These are phyloP conservation scores for Poronia punctata DNA, from an alignment of 495 filamentous ascomycete genomes.

Conservation along the genomic window DNA sequence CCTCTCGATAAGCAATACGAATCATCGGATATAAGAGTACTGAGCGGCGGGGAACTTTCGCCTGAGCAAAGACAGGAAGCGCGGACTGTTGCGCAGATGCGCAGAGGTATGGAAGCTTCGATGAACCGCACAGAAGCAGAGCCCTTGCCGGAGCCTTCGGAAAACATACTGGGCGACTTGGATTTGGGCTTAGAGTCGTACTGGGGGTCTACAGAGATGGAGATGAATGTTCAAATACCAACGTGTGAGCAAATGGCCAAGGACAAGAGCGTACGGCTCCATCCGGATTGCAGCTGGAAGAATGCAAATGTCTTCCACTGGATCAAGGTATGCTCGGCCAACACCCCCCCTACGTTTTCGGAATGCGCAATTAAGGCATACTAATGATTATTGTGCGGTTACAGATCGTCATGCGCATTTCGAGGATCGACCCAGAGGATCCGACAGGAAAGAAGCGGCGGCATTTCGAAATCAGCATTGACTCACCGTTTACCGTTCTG, in stretches of 20 bases:
- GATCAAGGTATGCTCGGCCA: constrained; percentile 75
- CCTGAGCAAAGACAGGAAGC: constrained; percentile 37
- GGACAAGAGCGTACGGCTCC: constrained; percentile 64
- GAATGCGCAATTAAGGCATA: constrained; percentile 10
- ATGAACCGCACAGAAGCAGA: constrained; percentile 24
- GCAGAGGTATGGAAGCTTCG: constrained; percentile 33
- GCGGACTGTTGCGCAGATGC: constrained; percentile 29
- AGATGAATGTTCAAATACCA: constrained; percentile 91
- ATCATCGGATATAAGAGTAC: constrained; percentile 70
- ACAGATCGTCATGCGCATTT: constrained; percentile 96
- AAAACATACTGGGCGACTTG: constrained; percentile 80
- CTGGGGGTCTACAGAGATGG: constrained; percentile 90
- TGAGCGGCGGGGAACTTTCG: constrained; percentile 68
- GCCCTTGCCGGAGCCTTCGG: constrained; percentile 39
- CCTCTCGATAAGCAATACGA: constrained; percentile 69
- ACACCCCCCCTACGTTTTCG: background rate
- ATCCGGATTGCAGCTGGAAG: constrained; percentile 93
- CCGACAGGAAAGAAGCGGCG: constrained; percentile 69
- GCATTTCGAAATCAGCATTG: constrained; percentile 98
- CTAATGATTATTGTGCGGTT: background rate
- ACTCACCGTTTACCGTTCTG: constrained; percentile 93
- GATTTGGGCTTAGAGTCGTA: constrained; percentile 51
- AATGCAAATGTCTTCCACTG: constrained; percentile 97
- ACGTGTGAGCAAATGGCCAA: constrained; percentile 86
- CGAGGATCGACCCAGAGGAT: constrained; percentile 74